These are phyloP conservation scores for Puccinia horiana DNA, from an alignment of 1,284 basidiomycete genomes.

Conservation along the genomic window DNA sequence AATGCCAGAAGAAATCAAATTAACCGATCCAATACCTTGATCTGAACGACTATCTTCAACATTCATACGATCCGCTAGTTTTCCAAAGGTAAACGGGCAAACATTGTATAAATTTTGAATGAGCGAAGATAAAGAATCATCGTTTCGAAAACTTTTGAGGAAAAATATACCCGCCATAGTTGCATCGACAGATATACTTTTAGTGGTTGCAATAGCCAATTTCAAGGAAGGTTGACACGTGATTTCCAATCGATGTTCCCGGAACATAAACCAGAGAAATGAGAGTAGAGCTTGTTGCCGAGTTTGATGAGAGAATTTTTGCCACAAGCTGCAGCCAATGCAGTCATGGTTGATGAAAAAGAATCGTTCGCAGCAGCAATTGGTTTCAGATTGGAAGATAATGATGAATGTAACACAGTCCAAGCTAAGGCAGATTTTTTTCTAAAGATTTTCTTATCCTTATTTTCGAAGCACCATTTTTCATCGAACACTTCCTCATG, in stretches of 20 bases:
- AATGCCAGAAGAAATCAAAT: not conserved
- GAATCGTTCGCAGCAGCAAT: not conserved
- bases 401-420: not conserved
- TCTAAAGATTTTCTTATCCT: not conserved
- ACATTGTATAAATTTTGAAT: conserved; percentile 10
- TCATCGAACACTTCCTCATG: conserved; percentile 6
- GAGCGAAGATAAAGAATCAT: not conserved
- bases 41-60: not conserved
- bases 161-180: conserved; percentile 1
- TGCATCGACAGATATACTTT: not conserved
- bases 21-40: not conserved
- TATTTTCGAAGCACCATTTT: not conserved
- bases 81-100: not conserved
- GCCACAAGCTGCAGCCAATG: not conserved
- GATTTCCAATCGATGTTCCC: not conserved
- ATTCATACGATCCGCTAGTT: not conserved
- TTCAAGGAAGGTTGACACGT: not conserved
- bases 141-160: not conserved
- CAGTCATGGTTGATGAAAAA: not conserved
- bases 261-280: not conserved
- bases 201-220: not conserved
- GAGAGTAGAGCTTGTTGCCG: not conserved
- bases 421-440: not conserved
- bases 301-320: not conserved
- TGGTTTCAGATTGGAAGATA: not conserved